Percentiles rank a stretch among this genome's conserved stretches.
Evolutionary conservation across 106 monocot genomes (phyloP).

Genomic region (Dioscorea dumetorum): DNA sequence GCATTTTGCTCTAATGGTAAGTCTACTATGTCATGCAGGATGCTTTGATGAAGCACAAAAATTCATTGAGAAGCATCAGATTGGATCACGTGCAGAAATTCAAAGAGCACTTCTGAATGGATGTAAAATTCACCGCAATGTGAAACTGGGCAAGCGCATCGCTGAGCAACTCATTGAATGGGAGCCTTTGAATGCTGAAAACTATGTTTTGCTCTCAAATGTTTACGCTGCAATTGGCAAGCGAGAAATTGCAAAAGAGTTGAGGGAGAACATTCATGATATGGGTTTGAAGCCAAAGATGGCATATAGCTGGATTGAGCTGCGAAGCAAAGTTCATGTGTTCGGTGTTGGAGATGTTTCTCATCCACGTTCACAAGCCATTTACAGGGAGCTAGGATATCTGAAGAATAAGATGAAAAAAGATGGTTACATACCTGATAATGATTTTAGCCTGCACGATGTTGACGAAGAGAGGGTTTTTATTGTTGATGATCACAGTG

Average conservation of each 20-base stretch:
- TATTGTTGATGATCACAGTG: slow-evolving; percentile 39
- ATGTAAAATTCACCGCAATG: slow-evolving; percentile 40
- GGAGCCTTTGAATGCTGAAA: slow-evolving; percentile 56
- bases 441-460: slow-evolving; percentile 52
- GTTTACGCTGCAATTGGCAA: slow-evolving; percentile 24
- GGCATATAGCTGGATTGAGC: slow-evolving; percentile 52
- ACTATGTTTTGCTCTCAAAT: slow-evolving; percentile 44
- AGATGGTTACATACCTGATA: slow-evolving; percentile 4
- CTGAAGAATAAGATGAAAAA: slow-evolving; percentile 26
- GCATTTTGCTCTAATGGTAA: slow-evolving; percentile 29
- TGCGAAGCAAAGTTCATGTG: slow-evolving; percentile 46
- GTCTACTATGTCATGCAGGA: slow-evolving; percentile 31
- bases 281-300: slow-evolving; percentile 51
- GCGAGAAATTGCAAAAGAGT: slow-evolving; percentile 14
- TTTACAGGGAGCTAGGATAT: slow-evolving; percentile 36
- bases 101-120: slow-evolving; percentile 40
- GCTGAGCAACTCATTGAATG: slow-evolving; percentile 35
- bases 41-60: slow-evolving; percentile 22
- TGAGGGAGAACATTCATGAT: slow-evolving; percentile 37
- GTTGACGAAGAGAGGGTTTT: slow-evolving; percentile 62
- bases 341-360: slow-evolving; percentile 50
- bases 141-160: slow-evolving; percentile 33
- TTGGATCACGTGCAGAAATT: slow-evolving; percentile 4
- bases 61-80: slow-evolving; percentile 18
- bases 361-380: slow-evolving; percentile 48